phyloP scores from a whole-genome alignment of 805 yeast species.

The Wickerhamomyces kurtzmanii region DNA sequence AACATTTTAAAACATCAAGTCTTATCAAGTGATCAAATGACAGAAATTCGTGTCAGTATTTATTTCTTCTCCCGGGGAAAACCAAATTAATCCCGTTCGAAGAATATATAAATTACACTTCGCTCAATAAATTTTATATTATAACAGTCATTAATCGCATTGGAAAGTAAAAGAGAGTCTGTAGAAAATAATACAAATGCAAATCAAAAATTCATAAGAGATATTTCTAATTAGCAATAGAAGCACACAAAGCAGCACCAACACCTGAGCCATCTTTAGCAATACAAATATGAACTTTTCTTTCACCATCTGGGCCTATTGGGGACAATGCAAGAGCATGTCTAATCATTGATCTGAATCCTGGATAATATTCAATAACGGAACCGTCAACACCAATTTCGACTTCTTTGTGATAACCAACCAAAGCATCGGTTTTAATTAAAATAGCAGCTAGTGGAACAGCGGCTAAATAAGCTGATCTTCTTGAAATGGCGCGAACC shows the following conservation, averaged over 20 bases:
- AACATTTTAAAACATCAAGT: too few species aligned
- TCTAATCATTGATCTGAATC: slow-evolving; percentile 70
- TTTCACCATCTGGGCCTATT: slow-evolving; percentile 65
- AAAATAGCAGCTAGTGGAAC: slow-evolving; percentile 83
- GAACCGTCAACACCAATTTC: slow-evolving; percentile 97
- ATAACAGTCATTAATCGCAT: too few species aligned
- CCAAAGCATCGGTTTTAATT: slow-evolving; percentile 55
- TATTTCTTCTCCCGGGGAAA: too few species aligned
- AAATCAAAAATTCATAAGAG: background rate
- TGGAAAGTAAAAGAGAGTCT: background rate
- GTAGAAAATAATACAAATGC: background rate
- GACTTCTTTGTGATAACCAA: slow-evolving; percentile 56
- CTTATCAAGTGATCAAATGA: too few species aligned
- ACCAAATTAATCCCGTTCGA: too few species aligned
- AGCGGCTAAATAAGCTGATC: slow-evolving; percentile 88
- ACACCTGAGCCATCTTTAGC: slow-evolving; percentile 96
- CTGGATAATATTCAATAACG: slow-evolving; percentile 89
- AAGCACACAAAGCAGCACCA: slow-evolving; percentile 93
- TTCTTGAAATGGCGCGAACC: slow-evolving; percentile 70
- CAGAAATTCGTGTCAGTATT: too few species aligned
- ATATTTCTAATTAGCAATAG: slow-evolving; percentile 17
- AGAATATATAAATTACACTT: too few species aligned
- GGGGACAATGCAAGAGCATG: slow-evolving; percentile 66
- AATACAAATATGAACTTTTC: slow-evolving; percentile 65
- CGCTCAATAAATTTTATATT: too few species aligned